Conservation (phyloP, 148 eudicot genomes). For the Cornus kousa region DNA sequence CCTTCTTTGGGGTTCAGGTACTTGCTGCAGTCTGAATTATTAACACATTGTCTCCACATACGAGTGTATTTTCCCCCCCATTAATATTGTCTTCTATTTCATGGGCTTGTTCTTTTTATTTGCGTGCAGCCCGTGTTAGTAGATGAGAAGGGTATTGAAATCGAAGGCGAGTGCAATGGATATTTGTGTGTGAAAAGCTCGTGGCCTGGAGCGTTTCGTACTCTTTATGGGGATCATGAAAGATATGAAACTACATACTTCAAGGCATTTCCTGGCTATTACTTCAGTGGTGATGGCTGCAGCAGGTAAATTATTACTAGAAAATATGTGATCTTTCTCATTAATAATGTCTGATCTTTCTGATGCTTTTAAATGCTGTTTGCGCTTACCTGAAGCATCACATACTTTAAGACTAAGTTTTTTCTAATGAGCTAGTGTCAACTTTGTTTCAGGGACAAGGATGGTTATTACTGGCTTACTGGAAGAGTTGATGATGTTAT, state of each 20-base stretch:
- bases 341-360: background rate
- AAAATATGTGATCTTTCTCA: too few species aligned
- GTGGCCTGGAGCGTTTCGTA: conserved; percentile 99
- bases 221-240: conserved; percentile 94
- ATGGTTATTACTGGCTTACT: conserved; percentile 98
- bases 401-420: background rate
- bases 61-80: conserved; percentile 5
- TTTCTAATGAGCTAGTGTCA: conserved; percentile 1
- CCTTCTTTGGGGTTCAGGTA: conserved; percentile 99
- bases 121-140: conserved; percentile 88
- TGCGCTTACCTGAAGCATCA: background rate
- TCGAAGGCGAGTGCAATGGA: conserved; percentile 96
- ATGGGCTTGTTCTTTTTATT: conserved; percentile 6
- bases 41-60: background rate
- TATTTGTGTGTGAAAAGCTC: conserved; percentile 83
- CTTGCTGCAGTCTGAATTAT: conserved; percentile 4
- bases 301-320: conserved; percentile 25
- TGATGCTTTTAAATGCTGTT: background rate
- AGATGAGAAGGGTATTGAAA: conserved; percentile 91
- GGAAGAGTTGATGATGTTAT: conserved; percentile 99
- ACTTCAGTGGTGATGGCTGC: conserved; percentile 98
- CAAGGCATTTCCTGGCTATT: conserved; percentile 96
- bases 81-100: conserved; percentile 5
- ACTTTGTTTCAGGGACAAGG: conserved; percentile 70
- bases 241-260: conserved; percentile 98